A percentile compares a stretch with the other conserved stretches of the same genome.
These are phyloP conservation scores for Carex sylvatica DNA, from an alignment of 202 grass and related monocot genomes.

Conservation along the genomic window DNA sequence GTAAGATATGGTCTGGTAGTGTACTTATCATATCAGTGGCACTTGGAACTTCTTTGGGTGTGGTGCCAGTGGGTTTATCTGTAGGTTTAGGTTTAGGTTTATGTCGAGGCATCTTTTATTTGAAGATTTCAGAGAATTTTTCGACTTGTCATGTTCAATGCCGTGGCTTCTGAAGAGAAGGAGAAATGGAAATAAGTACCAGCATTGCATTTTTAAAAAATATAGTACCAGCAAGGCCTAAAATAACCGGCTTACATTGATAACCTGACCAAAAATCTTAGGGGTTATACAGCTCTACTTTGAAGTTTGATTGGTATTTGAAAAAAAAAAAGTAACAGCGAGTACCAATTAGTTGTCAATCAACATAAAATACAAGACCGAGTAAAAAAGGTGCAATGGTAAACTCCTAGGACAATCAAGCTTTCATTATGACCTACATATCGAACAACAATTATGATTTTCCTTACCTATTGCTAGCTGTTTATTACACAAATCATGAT, in stretches of 20 bases:
- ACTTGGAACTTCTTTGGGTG: neutral
- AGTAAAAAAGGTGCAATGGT: too few relatives aligned
- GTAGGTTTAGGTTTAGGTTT: neutral
- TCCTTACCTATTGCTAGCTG: neutral
- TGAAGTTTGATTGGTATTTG: neutral
- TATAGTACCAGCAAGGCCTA: neutral
- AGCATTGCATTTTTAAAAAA: neutral
- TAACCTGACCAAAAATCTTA: neutral
- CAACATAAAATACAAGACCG: too few relatives aligned
- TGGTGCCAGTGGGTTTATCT: neutral
- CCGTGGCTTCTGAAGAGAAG: neutral
- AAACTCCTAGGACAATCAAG: too few relatives aligned
- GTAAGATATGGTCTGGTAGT: conserved; percentile 19
- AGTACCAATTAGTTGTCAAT: too few relatives aligned
- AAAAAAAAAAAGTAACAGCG: neutral
- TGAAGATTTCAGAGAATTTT: neutral
- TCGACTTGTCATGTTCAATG: neutral
- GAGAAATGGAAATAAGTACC: neutral
- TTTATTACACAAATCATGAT: neutral
- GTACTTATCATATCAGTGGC: neutral
- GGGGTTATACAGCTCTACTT: neutral
- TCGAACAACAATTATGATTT: neutral
- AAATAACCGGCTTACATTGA: neutral
- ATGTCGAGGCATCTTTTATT: neutral
- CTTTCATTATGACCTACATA: too few relatives aligned